These are phyloP conservation scores for Fusarium zealandicum DNA, from an alignment of 2,329 filamentous ascomycete species.

Conservation along the genomic window DNA sequence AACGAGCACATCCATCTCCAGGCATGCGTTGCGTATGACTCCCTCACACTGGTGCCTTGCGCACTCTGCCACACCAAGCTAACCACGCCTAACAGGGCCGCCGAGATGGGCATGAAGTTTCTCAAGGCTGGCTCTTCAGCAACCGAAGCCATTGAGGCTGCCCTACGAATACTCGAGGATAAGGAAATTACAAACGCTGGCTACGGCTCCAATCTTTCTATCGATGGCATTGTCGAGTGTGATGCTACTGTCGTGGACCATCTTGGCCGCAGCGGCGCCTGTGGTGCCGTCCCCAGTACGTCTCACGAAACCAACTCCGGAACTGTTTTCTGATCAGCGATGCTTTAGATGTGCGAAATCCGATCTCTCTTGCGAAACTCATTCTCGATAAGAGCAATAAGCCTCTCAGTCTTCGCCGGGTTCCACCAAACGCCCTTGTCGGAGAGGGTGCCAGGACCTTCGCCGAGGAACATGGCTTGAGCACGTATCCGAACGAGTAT, in stretches of 20 bases:
- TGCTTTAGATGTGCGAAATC: slow-evolving; percentile 84
- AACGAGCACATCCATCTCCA: slow-evolving; percentile 87
- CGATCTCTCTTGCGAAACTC: slow-evolving; percentile 83
- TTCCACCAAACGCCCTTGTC: slow-evolving; percentile 91
- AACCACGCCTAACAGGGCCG: slow-evolving; percentile 66
- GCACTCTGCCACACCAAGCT: neutral
- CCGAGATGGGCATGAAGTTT: slow-evolving; percentile 81
- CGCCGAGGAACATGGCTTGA: slow-evolving; percentile 79
- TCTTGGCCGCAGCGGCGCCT: slow-evolving; percentile 87
- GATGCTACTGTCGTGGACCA: slow-evolving; percentile 95
- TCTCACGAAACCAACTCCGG: slow-evolving; percentile 28
- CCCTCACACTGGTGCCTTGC: neutral
- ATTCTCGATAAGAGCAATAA: slow-evolving; percentile 80
- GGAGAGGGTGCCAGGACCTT: slow-evolving; percentile 87
- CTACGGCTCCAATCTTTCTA: slow-evolving; percentile 91
- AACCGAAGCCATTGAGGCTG: slow-evolving; percentile 87
- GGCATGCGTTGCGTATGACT: slow-evolving; percentile 83
- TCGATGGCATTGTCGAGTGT: slow-evolving; percentile 90
- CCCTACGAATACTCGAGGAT: slow-evolving; percentile 88
- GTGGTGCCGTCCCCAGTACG: slow-evolving; percentile 88
- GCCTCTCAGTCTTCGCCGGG: slow-evolving; percentile 82
- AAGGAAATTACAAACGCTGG: slow-evolving; percentile 96
- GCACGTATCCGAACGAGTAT: slow-evolving; percentile 74
- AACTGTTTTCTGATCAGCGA: neutral
- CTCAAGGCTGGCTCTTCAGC: slow-evolving; percentile 80